Conservation (phyloP, 441 rosid genomes). For the Eruca vesicaria region DNA sequence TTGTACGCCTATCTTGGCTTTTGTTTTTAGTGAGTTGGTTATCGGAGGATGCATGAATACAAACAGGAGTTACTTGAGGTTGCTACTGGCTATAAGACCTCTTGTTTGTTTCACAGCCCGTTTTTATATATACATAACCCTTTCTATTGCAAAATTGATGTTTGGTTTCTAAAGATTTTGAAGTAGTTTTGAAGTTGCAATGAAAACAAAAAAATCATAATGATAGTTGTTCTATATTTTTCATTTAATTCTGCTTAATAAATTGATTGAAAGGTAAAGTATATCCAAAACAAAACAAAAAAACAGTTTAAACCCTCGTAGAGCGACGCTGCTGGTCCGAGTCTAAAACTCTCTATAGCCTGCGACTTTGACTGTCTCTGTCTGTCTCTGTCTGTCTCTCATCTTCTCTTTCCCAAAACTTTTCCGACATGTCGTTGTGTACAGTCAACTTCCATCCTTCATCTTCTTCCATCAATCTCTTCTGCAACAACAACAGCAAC, state of each 20-base stretch:
- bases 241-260: background rate
- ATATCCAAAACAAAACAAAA: background rate
- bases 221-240: background rate
- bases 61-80: conserved; percentile 14
- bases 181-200: background rate
- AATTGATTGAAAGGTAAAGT: background rate
- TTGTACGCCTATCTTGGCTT: conserved; percentile 4
- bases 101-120: conserved; percentile 16
- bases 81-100: conserved; percentile 16
- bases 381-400: conserved; percentile 20
- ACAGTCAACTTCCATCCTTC: conserved; percentile 18
- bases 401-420: conserved; percentile 13
- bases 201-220: background rate
- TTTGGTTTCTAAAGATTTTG: background rate
- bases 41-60: conserved; percentile 19
- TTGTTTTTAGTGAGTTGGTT: conserved; percentile 20
- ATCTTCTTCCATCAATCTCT: conserved; percentile 34
- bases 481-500: conserved; percentile 11
- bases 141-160: background rate
- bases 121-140: background rate
- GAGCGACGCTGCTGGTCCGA: conserved; percentile 16
- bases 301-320: background rate
- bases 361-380: background rate
- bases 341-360: conserved; percentile 12
- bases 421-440: conserved; percentile 28